These are phyloP conservation scores for Rheum nobile DNA, from an alignment of 148 eudicot species.

Conservation along the genomic window DNA sequence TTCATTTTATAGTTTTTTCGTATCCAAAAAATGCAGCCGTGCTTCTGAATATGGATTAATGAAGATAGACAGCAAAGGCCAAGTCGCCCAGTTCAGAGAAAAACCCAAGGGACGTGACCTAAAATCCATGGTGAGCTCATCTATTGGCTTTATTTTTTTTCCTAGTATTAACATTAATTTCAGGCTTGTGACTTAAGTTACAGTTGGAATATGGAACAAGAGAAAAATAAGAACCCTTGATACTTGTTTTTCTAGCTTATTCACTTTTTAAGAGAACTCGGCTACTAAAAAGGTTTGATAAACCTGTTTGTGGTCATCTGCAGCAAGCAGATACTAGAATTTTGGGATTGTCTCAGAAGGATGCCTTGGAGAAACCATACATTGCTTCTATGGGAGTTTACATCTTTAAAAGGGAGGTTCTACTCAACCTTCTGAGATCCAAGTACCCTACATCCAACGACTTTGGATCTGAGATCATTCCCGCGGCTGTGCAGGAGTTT, in stretches of 20 bases:
- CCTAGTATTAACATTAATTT: neutral
- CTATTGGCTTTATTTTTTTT: neutral
- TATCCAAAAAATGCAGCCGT: slow-evolving; percentile 35
- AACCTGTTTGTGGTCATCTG: neutral
- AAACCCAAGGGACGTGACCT: slow-evolving; percentile 56
- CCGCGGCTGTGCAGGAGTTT: slow-evolving; percentile 51
- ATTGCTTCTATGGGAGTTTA: slow-evolving; percentile 99
- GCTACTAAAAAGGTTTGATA: neutral
- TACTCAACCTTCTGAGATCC: slow-evolving; percentile 57
- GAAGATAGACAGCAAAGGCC: slow-evolving; percentile 76
- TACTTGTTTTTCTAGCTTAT: neutral
- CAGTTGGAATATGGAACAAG: neutral
- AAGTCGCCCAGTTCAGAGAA: slow-evolving; percentile 45
- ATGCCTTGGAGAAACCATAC: slow-evolving; percentile 54
- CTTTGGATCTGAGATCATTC: slow-evolving; percentile 91
- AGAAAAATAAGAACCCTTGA: neutral
- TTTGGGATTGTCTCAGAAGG: slow-evolving; percentile 58
- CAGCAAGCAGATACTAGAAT: slow-evolving; percentile 87
- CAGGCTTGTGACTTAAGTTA: neutral
- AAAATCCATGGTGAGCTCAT: slow-evolving; percentile 51
- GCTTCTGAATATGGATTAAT: slow-evolving; percentile 50
- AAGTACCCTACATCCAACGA: slow-evolving; percentile 69
- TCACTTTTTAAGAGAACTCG: neutral
- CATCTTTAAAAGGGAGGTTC: slow-evolving; percentile 61
- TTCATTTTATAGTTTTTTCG: neutral